Base-by-base conservation (phyloP, 78 protist genomes). In the Planoprotostelium fungivorum region DNA sequence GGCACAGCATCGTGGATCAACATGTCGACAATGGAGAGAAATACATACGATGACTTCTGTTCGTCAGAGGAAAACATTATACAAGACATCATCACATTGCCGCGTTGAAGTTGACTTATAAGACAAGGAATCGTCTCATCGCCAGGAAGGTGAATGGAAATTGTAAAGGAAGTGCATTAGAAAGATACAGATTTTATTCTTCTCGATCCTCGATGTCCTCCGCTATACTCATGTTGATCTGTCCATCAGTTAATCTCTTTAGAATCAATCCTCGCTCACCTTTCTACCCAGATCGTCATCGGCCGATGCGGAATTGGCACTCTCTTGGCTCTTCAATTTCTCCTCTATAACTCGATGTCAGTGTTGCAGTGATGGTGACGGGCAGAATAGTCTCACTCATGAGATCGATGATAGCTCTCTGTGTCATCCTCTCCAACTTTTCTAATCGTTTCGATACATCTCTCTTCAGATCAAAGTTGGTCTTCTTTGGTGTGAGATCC, bases 401-500 rank as follows among this genome's bases (percentile, higher is more conserved):
- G 16, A 90, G 39, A 84, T 90, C 92, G 37, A 90, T 34, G 85
- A 90, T 86, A 25, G 92, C 92, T 37, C 31, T 37, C 63, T 90
- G 87, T 16, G 92, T 90, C 29, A 84, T 16, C 35, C 37, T 36
- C 86, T 90, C 89, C 86, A 90, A 86, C 63, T 38, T 85, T 0
- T 90, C 92, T 34, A 90, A 34, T 63, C 83, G 36, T 38, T 90
- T 90, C 25, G 88, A 29, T 31, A 90, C 83, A 35, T 86, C 84
- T 37, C 86, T 31, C 89, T 90, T 90, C 92, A 90, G 86, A 31
- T 90, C 92, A 88, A 88, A 90, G 63, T 90, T 90, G 73, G 73
- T 36, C 89, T 90, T 90, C 38, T 86, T 90, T 28, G 92, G 89
- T 37, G 92, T 88, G 10, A 90, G 84, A 63, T 90, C 86, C 35